Conservation (phyloP, 345 rosid species). For the Populus nigra region DNA sequence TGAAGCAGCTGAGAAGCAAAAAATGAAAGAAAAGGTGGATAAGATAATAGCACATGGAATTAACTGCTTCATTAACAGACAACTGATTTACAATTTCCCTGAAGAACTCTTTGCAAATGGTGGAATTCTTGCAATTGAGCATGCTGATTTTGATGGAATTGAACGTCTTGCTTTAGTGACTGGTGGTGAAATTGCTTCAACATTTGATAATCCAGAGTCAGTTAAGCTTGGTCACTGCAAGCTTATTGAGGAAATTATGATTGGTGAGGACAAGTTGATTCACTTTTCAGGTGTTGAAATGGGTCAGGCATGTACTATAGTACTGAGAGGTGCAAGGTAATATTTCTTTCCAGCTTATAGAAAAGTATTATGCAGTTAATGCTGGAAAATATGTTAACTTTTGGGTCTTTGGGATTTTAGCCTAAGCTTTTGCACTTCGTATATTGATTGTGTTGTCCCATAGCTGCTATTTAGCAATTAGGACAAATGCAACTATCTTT, state of each 20-base stretch:
- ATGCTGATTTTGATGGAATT: constrained; percentile 98
- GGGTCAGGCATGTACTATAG: constrained; percentile 99
- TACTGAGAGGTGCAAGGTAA: constrained; percentile 94
- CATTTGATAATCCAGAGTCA: constrained; percentile 97
- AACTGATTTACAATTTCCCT: constrained; percentile 93
- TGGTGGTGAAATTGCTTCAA: constrained; percentile 96
- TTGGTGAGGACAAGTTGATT: constrained; percentile 97
- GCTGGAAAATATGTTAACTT: too few species aligned
- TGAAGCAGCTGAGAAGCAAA: constrained; percentile 96
- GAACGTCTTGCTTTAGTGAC: constrained; percentile 92
- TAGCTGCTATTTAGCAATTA: too few species aligned
- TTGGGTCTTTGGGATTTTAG: too few species aligned
- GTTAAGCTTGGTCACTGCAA: constrained; percentile 95
- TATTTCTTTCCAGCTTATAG: background rate
- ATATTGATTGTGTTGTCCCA: too few species aligned
- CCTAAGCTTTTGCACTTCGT: too few species aligned
- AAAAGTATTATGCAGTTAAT: background rate
- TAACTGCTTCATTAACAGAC: constrained; percentile 96
- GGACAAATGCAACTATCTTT: too few species aligned
- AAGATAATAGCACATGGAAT: constrained; percentile 87
- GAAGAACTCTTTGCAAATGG: constrained; percentile 98
- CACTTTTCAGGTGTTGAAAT: constrained; percentile 92
- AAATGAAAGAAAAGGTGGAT: constrained; percentile 96
- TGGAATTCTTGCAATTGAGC: constrained; percentile 96
- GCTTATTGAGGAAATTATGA: constrained; percentile 96